Base-by-base conservation (phyloP, 305 asterid species). In the Plantago rigida region DNA sequence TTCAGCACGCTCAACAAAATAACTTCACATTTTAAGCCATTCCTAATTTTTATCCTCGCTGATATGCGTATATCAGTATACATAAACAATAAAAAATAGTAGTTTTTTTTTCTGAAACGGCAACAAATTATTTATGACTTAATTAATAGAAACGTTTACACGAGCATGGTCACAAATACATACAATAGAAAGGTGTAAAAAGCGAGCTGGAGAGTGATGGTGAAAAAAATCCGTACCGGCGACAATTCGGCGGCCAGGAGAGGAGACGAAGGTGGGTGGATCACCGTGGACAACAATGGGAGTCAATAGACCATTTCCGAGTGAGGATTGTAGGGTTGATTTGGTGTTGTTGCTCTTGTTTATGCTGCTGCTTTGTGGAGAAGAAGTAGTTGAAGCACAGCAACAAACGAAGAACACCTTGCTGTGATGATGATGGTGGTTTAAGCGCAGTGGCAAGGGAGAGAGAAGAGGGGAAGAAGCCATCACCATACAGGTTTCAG, bases 231-330 rank as follows among this genome's bases (percentile, higher is more conserved):
- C 55, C 69, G 15, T 74, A 91, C 98, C 94, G 10, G 98, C 96
- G 11, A 91, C 85, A 51, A 91, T 87, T 53, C 95, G 78, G 51
- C 94, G 94, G 65, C 87, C 96, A 9, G 95, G 93, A 44, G 98
- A 96, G 13, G 96, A 87, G 64, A 87, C 95, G 61, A 79, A 84
- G 54, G 96, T 87, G 63, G 96, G 96, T 6, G 96, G 98, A 31
- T 91, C 77, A 9, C 98, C 98, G 62, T 65, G 52, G 2, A 91
- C 86, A 0, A 85, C 81, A 31, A 91, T 84, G 56, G 98, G 96
- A 63, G 77, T 67, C 15, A 79, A 75, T 77, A 60, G 65, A 13
- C 47, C 67, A 45, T 54, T 34, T 13, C 47, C 56, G 9, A 17
- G 55, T 10, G 72, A 42, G 31, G 52, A 31, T 60, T 55, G 63